Evolutionary conservation across 2,329 filamentous ascomycete genomes (phyloP).

Genomic region (Zymoseptoria tritici): DNA sequence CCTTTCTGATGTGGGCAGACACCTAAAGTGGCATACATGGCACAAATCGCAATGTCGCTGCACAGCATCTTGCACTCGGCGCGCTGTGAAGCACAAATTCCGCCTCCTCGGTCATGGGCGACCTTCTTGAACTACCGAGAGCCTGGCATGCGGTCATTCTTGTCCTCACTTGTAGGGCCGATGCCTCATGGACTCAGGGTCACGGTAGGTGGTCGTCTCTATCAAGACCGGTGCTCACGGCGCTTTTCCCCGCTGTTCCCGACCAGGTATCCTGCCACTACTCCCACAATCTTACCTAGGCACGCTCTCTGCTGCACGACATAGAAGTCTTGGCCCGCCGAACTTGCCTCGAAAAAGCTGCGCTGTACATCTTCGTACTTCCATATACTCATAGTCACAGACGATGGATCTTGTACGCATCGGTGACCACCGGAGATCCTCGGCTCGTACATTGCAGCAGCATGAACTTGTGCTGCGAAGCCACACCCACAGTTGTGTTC

Average conservation of each 20-base stretch:
- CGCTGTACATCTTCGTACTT: too few relatives aligned
- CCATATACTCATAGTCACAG: too few relatives aligned
- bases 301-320: neutral
- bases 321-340: neutral
- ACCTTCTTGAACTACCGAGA: neutral
- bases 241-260: neutral
- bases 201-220: neutral
- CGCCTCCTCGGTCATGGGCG: neutral
- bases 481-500: neutral
- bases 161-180: too few relatives aligned
- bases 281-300: neutral
- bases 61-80: neutral
- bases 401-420: too few relatives aligned
- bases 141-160: too few relatives aligned
- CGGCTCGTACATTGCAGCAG: neutral
- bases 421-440: neutral
- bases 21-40: neutral
- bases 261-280: neutral
- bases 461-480: neutral
- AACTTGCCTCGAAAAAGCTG: too few relatives aligned
- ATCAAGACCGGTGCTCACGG: neutral
- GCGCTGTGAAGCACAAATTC: neutral
- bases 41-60: neutral
- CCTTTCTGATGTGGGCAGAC: too few relatives aligned
- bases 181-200: neutral